Percentiles rank a stretch among this genome's conserved stretches.
phyloP scores from a whole-genome alignment of 768 basidiomycete genomes.

The Lanmaoa pseudosensibilis region DNA sequence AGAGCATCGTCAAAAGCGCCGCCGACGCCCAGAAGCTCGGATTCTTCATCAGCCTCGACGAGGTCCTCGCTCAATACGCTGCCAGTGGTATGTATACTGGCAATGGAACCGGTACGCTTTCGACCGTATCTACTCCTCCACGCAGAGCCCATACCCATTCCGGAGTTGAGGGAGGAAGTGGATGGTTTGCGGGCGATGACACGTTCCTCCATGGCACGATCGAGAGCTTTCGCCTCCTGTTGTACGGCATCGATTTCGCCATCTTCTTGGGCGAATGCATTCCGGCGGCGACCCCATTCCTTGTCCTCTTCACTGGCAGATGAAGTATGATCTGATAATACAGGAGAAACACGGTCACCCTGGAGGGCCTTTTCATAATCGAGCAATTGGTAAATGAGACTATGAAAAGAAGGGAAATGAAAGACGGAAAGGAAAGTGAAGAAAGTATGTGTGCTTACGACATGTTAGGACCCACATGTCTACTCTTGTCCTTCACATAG shows the following conservation, averaged over 20 bases:
- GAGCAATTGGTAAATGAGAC: conserved; percentile 89
- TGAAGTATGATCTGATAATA: conserved; percentile 54
- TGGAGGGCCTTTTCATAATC: conserved; percentile 83
- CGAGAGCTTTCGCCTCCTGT: conserved; percentile 79
- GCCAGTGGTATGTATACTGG: conserved; percentile 65
- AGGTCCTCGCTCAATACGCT: conserved; percentile 79
- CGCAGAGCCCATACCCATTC: conserved; percentile 63
- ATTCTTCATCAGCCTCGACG: conserved; percentile 80
- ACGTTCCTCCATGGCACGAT: conserved; percentile 87
- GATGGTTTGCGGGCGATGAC: conserved; percentile 73
- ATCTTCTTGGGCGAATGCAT: conserved; percentile 47
- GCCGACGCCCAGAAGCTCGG: conserved; percentile 66
- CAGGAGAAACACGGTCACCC: conserved; percentile 48
- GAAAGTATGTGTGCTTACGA: conserved; percentile 59
- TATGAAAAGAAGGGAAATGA: conserved; percentile 35
- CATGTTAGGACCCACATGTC: conserved; percentile 90
- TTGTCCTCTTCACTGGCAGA: conserved; percentile 64
- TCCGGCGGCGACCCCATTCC: conserved; percentile 75
- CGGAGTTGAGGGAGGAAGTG: conserved; percentile 60
- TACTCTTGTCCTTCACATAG: conserved; percentile 87
- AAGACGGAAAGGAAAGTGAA: conserved; percentile 25
- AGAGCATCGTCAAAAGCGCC: conserved; percentile 54
- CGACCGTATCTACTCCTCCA: conserved; percentile 69
- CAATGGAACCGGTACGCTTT: conserved; percentile 71
- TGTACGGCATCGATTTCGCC: conserved; percentile 55